Base-by-base conservation (phyloP, 2,329 filamentous ascomycete genomes). In the Epichloe bromicola region DNA sequence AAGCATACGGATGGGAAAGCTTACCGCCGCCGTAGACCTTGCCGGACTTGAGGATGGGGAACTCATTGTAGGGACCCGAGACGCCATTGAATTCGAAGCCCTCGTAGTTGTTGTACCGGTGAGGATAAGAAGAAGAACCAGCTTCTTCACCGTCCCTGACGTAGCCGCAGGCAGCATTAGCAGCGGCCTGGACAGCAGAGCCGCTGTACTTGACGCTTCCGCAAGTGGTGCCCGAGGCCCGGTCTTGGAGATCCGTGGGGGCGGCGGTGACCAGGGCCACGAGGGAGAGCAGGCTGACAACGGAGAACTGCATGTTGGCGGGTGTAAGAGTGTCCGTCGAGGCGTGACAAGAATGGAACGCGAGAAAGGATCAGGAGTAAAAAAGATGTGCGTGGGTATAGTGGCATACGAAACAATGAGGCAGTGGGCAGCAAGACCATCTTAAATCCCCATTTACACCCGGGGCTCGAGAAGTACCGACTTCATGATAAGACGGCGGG, bases 61-160 rank as follows among this genome's bases (percentile, higher is more conserved):
- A 70, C 59, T 70, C 67, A 52, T 68, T 63, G 59, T 63, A 70
- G 3, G 67, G 66, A 0, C 63, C 63, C 14, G 37, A n/a, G 30
- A 59, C 54, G 46, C 55, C 61, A n/a, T 55, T 41, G 44, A 69
- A 69, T 47, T 57, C 48, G 36, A 70, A 68, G 34, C 62, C 66
- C 59, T 70, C 67, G 36, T 55, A 58, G 65, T 70, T 67, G 59
- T 65, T 64, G 60, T 65, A 70, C 34, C 54, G 57, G 57, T 70
- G 67, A n/a, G 67, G 67, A 53, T 70, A 70, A 40, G 53, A 59
- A 6, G 63, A 65, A 54, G 55, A 56, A 19, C 65, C 64, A 15
- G 60, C 59, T 1, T 53, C 59, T 19, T 52, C 53, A n/a, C 50
- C 57, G 14, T 48, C 45, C 41, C 48, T 51, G 45, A 63, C 60